Base-by-base conservation (phyloP, 768 basidiomycete species). In the Boletus bicolor region DNA sequence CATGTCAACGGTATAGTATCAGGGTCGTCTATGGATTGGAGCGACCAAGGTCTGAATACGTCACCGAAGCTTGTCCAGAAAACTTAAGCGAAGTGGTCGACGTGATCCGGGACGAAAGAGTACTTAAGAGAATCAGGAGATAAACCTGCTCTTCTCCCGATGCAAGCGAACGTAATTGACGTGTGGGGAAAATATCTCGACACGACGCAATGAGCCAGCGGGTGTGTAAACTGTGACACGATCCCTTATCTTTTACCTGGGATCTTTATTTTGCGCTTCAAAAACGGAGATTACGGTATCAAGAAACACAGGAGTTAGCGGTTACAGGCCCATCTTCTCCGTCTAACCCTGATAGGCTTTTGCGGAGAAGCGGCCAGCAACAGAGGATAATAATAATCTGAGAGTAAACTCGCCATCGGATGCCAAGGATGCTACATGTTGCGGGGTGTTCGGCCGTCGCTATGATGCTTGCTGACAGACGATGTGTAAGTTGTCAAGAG, bases 281-380 rank as follows among this genome's bases (percentile, higher is more conserved):
- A 56, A 51, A 50, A 62, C 70, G 70, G 70, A 73, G 70, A 71
- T 71, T 71, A 67, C 70, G 70, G 70, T 64, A 68, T 59, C 66
- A 30, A 58, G 56, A 51, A 54, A 57, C 42, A 48, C 58, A 61
- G 67, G 69, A 55, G 63, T 68, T 69, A 68, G 57, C 71, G 67
- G 62, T 57, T 30, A 55, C 44, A 36, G 37, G 32, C 21, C 21
- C 37, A 15, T 50, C 47, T 58, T 59, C 59, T 63, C 59, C 59
- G 57, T 54, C 65, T 65, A 52, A 58, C 60, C 56, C 49, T 70
- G 70, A 71, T 71, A 71, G 70, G 70, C 70, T 62, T 71, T 71
- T 62, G 55, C 70, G 70, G 70, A 68, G 62, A 62, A 57, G 34
- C 53, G 53, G 52, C 41, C 58, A 59, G 60, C 51, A 44, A 49